Conservation (phyloP, 73 alveolate species). For the Tetrahymena elliotti region DNA sequence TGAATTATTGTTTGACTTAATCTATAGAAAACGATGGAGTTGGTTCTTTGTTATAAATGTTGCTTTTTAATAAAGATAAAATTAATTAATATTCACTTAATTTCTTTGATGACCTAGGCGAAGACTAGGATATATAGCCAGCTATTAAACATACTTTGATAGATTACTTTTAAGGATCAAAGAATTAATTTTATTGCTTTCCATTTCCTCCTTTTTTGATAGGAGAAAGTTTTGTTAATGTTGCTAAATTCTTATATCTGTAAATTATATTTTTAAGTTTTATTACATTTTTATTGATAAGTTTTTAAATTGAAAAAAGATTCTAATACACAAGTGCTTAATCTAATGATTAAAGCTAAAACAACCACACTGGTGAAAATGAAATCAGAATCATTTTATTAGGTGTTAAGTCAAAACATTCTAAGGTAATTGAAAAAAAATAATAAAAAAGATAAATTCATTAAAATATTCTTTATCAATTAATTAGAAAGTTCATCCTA, state of each 20-base stretch:
- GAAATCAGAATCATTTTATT: background rate
- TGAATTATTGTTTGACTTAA: background rate
- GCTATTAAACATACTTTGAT: background rate
- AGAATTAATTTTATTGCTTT: background rate
- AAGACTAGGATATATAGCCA: background rate
- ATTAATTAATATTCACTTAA: background rate
- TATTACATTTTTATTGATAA: background rate
- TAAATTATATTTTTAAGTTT: background rate
- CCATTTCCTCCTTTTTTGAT: background rate
- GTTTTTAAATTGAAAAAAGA: background rate
- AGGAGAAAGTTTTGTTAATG: background rate
- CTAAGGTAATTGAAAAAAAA: background rate
- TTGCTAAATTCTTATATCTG: background rate
- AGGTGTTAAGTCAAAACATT: background rate
- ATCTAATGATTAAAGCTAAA: background rate
- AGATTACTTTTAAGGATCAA: background rate
- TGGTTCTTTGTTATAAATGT: background rate
- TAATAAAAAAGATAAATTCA: too few species aligned
- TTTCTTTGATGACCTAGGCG: background rate
- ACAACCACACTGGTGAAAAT: background rate
- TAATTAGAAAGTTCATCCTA: background rate
- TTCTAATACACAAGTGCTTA: background rate
- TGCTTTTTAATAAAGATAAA: background rate
- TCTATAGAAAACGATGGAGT: background rate
- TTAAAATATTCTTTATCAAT: background rate